Evolutionary conservation across 2,329 filamentous ascomycete genomes (phyloP).

Genomic region (Beauveria medogensis): DNA sequence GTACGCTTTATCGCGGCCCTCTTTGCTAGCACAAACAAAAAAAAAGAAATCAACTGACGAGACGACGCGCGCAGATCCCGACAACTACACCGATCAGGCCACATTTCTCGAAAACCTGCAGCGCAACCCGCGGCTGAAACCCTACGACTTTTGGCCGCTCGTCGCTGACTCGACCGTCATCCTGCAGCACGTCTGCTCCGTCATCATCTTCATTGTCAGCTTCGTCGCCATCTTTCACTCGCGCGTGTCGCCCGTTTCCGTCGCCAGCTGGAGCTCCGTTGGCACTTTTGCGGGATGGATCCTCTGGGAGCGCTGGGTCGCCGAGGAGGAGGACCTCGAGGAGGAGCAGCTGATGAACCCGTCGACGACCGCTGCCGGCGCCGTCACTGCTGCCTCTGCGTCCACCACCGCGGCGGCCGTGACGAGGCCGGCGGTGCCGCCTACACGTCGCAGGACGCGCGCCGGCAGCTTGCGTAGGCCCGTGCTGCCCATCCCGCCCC

Average conservation of each 20-base stretch:
- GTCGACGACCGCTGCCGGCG: constrained; percentile 25
- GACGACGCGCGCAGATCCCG: constrained; percentile 56
- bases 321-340: constrained; percentile 53
- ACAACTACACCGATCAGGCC: constrained; percentile 96
- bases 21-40: background rate
- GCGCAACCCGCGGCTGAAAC: constrained; percentile 83
- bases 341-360: constrained; percentile 24
- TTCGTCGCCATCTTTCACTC: constrained; percentile 87
- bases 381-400: constrained; percentile 19
- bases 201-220: constrained; percentile 88
- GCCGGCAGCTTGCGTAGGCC: constrained; percentile 31
- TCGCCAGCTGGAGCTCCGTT: constrained; percentile 77
- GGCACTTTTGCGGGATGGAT: constrained; percentile 83
- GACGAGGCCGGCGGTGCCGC: background rate
- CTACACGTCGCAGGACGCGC: constrained; percentile 24
- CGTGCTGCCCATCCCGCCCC: constrained; percentile 16
- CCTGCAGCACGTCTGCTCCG: constrained; percentile 91
- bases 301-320: constrained; percentile 86
- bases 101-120: constrained; percentile 96
- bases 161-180: constrained; percentile 94
- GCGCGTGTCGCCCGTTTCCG: constrained; percentile 78
- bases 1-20: constrained; percentile 39
- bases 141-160: constrained; percentile 96
- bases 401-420: background rate
- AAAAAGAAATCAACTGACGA: background rate